Evolutionary conservation across 2,329 filamentous ascomycete species (phyloP).

Genomic region (Davidsoniella eucalypti): DNA sequence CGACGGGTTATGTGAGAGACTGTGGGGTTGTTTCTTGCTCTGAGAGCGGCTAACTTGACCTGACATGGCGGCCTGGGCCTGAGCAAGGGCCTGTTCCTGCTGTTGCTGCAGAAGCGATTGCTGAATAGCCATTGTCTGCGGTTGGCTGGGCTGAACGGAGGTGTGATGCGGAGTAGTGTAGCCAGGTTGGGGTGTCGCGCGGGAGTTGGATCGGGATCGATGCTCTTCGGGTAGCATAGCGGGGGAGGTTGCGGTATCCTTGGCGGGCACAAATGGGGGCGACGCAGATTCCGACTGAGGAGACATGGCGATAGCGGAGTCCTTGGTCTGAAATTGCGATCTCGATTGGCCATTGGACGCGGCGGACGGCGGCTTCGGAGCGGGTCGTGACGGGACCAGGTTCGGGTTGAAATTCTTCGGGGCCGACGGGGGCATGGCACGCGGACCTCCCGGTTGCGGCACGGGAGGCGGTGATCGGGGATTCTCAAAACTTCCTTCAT

Average conservation of each 20-base stretch:
- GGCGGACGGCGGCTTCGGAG: conserved; percentile 63
- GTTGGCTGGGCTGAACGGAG: conserved; percentile 17
- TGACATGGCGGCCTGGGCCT: conserved; percentile 61
- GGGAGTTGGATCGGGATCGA: conserved; percentile 52
- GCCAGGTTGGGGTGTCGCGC: conserved; percentile 33
- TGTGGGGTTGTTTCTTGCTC: conserved; percentile 49
- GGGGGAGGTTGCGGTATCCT: conserved; percentile 28
- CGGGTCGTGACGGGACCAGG: conserved; percentile 65
- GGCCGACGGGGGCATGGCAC: conserved; percentile 17
- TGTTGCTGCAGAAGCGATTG: conserved; percentile 50
- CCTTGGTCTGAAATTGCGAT: conserved; percentile 38
- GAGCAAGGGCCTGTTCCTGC: conserved; percentile 68
- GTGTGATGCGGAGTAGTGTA: conserved; percentile 20
- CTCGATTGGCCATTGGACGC: conserved; percentile 34
- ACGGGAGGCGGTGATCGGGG: conserved; percentile 84
- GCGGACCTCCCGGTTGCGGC: conserved; percentile 33
- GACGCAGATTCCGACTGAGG: conserved; percentile 39
- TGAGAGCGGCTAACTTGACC: conserved; percentile 54
- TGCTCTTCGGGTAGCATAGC: conserved; percentile 50
- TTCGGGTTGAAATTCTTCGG: conserved; percentile 32
- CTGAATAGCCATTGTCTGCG: conserved; percentile 36
- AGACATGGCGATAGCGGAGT: conserved; percentile 46
- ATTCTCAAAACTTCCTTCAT: conserved; percentile 93
- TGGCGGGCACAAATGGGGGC: conserved; percentile 29
- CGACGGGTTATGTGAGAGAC: conserved; percentile 27